phyloP scores from a whole-genome alignment of 2,329 filamentous ascomycete genomes.

The Paraphoma sp. region DNA sequence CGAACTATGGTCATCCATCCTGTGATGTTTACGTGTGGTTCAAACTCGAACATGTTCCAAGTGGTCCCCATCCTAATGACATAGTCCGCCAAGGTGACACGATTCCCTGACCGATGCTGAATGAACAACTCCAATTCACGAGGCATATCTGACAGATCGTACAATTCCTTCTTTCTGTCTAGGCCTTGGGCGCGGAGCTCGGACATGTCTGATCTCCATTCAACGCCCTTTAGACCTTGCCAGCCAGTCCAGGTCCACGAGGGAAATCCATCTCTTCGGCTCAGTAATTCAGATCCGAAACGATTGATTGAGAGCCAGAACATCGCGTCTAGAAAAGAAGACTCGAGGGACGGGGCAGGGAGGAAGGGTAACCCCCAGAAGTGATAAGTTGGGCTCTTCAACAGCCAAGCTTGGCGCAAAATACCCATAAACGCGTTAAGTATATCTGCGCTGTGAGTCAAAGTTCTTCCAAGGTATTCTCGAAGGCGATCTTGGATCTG shows the following conservation, averaged over 20 bases:
- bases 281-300: background rate
- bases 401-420: background rate
- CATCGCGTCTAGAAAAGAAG: background rate
- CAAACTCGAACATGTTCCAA: too few species aligned
- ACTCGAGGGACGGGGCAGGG: background rate
- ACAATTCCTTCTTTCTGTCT: background rate
- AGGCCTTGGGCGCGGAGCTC: background rate
- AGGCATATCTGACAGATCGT: too few species aligned
- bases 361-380: background rate
- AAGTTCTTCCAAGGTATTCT: background rate
- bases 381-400: background rate
- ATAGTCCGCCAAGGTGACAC: too few species aligned
- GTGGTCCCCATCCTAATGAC: too few species aligned
- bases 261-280: background rate
- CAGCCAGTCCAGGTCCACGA: background rate
- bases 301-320: background rate
- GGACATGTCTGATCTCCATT: too few species aligned
- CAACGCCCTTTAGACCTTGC: background rate
- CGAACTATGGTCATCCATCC: too few species aligned
- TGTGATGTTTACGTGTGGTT: too few species aligned
- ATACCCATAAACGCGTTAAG: background rate
- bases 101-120: too few species aligned
- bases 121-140: too few species aligned
- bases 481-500: background rate
- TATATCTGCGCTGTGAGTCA: background rate